Evolutionary conservation across 257 asterid genomes (phyloP), one percentile per base, ranked within the genome.

Genomic region (Solanum lycopersicoides): DNA sequence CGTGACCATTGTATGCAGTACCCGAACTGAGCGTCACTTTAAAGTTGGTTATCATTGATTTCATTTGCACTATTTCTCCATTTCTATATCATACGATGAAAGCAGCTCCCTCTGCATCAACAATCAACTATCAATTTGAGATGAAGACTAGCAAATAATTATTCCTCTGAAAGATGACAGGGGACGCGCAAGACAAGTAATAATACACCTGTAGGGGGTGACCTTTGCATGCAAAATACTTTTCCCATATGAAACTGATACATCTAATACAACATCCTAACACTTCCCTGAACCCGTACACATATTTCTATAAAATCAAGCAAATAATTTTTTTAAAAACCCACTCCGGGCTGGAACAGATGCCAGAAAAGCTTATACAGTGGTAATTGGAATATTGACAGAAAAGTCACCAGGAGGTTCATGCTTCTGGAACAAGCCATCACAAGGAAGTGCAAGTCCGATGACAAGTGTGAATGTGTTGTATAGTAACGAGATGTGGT

Each of bases 101-200:
- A 94, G 95, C 74, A 93, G 83, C 90, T 88, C 89, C 90, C 92
- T 93, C 97, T 94, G 94, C 89, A 87, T 84, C 68, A 87, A 60
- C 59, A 59, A 9, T 59, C 11, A 59, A 59, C 66, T 20, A 59
- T 59, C 25, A 59, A 59, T 59, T 59, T 59, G 28, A 59, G 28
- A 59, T 20, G 66, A 9, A 59, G 5, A 59, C 66, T 20, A 59
- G 66, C 12, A 59, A 59, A 59, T 59, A 59, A 59, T 20, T 59
- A 23, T 18, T 20, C n/a, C 65, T 7, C 65, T 18, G 4, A 56
- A 56, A 56, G n/a, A 7, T 2, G 65, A 11, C 4, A 37, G 65
- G 65, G 7, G 7, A 18, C 18, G 65, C 11, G 4, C 65, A 56
- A 56, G 65, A 56, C 65, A 56, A 56, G 65, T 18, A 53, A 56